Percentiles rank a stretch among this genome's conserved stretches.
phyloP scores from a whole-genome alignment of 352 stramenopile species.

The Phytopythium delawarense region DNA sequence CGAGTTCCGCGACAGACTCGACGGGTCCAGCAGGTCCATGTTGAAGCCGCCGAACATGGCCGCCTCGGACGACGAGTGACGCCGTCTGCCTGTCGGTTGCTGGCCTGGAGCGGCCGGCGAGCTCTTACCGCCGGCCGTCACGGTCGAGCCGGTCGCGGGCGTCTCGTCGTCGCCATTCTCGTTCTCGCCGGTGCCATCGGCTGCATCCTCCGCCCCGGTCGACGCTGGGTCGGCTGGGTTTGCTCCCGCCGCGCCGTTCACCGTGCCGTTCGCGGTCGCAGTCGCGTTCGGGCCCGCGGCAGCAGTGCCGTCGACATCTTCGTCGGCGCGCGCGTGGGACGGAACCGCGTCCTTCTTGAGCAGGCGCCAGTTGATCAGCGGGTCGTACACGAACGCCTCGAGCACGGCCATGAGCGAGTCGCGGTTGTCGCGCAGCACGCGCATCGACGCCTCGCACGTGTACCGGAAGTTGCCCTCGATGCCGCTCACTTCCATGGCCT shows the following conservation, averaged over 20 bases:
- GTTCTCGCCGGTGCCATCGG: conserved; percentile 17
- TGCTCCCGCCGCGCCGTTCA: not conserved
- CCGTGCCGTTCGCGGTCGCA: conserved; percentile 2
- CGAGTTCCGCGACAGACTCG: conserved; percentile 54
- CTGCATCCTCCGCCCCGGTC: conserved; percentile 10
- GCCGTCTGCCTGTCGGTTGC: conserved; percentile 36
- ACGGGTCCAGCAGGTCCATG: conserved; percentile 55
- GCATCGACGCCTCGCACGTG: conserved; percentile 98
- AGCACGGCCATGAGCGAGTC: conserved; percentile 99
- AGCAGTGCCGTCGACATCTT: conserved; percentile 28
- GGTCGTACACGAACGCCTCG: conserved; percentile 99
- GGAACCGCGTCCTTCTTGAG: conserved; percentile 84
- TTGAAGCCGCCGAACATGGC: conserved; percentile 58
- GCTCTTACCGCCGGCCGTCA: conserved; percentile 52
- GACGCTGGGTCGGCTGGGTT: not conserved
- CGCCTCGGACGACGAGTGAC: conserved; percentile 58
- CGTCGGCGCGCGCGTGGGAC: conserved; percentile 67
- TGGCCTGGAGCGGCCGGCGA: conserved; percentile 31
- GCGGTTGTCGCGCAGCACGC: conserved; percentile 97
- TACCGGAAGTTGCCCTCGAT: conserved; percentile 99
- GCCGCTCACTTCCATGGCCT: conserved; percentile 99
- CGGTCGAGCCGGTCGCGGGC: conserved; percentile 25
- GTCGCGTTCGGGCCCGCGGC: conserved; percentile 15
- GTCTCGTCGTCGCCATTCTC: conserved; percentile 10
- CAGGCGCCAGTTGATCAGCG: conserved; percentile 98